Evolutionary conservation across 1,284 basidiomycete genomes (phyloP).

Genomic region (Puccinia triticina): DNA sequence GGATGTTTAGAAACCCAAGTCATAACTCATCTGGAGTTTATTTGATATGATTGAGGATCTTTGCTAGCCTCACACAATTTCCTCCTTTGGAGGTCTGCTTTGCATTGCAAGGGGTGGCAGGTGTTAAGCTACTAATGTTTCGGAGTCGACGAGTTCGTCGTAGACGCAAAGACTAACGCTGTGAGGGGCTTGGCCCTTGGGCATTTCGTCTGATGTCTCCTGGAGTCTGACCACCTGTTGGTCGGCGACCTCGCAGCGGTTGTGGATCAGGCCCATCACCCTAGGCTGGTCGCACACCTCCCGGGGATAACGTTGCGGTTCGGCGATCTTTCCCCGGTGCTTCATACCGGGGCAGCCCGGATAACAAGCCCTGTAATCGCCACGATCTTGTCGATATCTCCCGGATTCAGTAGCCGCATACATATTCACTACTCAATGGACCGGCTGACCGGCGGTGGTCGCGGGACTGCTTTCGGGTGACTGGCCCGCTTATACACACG

Average conservation of each 20-base stretch:
- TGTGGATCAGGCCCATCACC: conserved; percentile 93
- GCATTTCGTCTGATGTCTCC: conserved; percentile 95
- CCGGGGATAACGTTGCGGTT: conserved; percentile 86
- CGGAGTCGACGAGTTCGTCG: conserved; percentile 95
- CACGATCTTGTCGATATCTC: conserved; percentile 93
- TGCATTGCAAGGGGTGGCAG: too few relatives aligned
- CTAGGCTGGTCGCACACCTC: conserved; percentile 85
- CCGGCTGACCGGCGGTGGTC: conserved; percentile 46
- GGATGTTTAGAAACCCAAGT: too few relatives aligned
- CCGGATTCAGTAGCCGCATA: conserved; percentile 88
- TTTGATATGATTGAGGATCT: too few relatives aligned
- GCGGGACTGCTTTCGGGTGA: conserved; percentile 47
- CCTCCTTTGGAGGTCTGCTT: too few relatives aligned
- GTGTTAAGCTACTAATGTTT: too few relatives aligned
- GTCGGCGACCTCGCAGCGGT: conserved; percentile 93
- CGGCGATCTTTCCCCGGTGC: conserved; percentile 89
- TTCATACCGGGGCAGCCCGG: conserved; percentile 98
- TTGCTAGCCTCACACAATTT: too few relatives aligned
- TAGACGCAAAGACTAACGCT: conserved; percentile 94
- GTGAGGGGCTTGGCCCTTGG: conserved; percentile 96
- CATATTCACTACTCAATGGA: conserved; percentile 71
- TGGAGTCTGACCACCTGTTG: conserved; percentile 92
- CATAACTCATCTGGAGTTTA: too few relatives aligned
- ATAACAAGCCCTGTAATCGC: conserved; percentile 96
- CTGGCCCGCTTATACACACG: conserved; percentile 71